Base-by-base conservation (phyloP, 2,329 filamentous ascomycete species). In the Pyrenochaeta sp. region DNA sequence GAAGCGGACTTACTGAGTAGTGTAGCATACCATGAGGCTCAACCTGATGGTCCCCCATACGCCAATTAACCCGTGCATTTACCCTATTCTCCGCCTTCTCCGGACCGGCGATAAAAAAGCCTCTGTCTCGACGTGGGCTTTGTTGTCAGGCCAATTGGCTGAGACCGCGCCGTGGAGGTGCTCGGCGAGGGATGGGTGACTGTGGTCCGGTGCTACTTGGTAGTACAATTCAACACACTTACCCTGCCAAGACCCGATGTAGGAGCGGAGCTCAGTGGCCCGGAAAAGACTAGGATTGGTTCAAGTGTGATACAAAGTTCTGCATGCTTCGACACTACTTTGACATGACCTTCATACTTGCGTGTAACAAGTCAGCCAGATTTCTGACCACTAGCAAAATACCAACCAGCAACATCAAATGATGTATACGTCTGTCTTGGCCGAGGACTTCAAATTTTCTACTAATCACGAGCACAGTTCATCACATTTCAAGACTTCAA, bases 1-100 rank as follows among this genome's bases (percentile, higher is more conserved):
- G 59, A 50, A 44, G 48, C 59, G 50, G 51, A n/a, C n/a, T n/a
- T n/a, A n/a, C n/a, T n/a, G n/a, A 57, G 38, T 44, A 40, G 35
- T 30, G 19, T 41, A 39, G n/a, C n/a, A n/a, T n/a, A n/a, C n/a
- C 17, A 41, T 52, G 48, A 54, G 53, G 48, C 53, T 57, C 53
- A 54, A 54, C n/a, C 38, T 37, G 23, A 31, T 23, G 26, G 41
- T 27, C 19, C 32, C 37, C 47, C 41, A 41, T 24, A 31, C 31
- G 15, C 28, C 8, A 15, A n/a, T 29, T 29, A 38, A 56, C 41
- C 53, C 54, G 51, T 30, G 23, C 37, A 54, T 55, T 57, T 57
- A 55, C 19, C 54, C 54, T 53, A 47, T 55, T 57, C 46, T 44
- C 54, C 51, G 54, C 44, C n/a, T n/a, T n/a, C n/a, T n/a, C n/a